Base-by-base conservation (phyloP, 441 rosid species). In the Adansonia rubrostipa region DNA sequence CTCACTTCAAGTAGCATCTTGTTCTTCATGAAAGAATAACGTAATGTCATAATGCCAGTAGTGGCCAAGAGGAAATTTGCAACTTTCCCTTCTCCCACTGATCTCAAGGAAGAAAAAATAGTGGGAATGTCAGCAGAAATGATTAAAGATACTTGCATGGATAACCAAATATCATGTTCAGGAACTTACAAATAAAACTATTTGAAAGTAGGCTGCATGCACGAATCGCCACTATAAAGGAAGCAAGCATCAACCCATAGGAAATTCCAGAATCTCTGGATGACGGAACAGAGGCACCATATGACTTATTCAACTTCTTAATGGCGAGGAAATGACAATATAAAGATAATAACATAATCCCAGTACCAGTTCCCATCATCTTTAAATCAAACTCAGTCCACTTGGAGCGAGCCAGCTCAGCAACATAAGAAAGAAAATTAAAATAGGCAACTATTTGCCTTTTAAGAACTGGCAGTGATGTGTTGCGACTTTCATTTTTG, bases 81-180 rank as follows among this genome's bases (percentile, higher is more conserved):
- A 75, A 93, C 97, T 89, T 94, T 96, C 82, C 98, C 99, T 87
- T 93, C 98, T 88, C 89, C 95, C 93, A 96, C 99, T 96, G 87
- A 79, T 71, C 72, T 82, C 82, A 85, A 82, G 81, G 40, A 79
- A 75, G 69, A 72, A 65, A 22, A 9, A 57, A 36, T 70, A 19
- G 78, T 72, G 28, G 17, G 22, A 58, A 63, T 22, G 66, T 71
- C 75, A 84, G 78, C 45, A 73, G 67, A 60, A 82, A 36, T 17
- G 28, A 33, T 56, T 50, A 9, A 62, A 78, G 72, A 70, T 78
- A 48, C 56, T 71, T 54, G 48, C 36, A 20, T 71, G 40, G 60
- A 61, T 64, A 58, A 64, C 15, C 45, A 60, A 63, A 77, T 2
- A 24, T 70, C 36, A 76, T 77, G 72, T 63, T 17, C 47, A 77